phyloP scores from a whole-genome alignment of 2,329 filamentous ascomycete species.

The Epichloe sylvatica region DNA sequence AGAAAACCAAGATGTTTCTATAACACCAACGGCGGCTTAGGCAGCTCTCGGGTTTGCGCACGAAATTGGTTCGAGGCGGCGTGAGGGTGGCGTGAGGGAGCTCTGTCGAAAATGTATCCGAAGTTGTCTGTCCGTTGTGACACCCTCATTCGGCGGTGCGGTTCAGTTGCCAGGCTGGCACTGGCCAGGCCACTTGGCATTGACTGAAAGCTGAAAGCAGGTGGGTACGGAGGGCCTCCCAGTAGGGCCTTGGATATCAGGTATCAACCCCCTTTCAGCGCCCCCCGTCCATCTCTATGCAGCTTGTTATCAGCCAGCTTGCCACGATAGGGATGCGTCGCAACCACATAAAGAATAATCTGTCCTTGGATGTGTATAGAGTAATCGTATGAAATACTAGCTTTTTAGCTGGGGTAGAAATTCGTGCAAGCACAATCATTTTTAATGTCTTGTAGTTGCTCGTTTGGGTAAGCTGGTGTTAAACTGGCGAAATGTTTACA shows the following conservation, averaged over 20 bases:
- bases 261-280: slow-evolving; percentile 4
- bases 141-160: slow-evolving; percentile 1
- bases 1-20: neutral
- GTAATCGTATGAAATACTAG: too few relatives aligned
- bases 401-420: too few relatives aligned
- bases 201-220: neutral
- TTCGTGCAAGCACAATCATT: too few relatives aligned
- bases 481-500: too few relatives aligned
- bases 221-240: neutral
- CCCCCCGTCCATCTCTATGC: too few relatives aligned
- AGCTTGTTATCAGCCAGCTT: too few relatives aligned
- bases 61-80: neutral
- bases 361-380: too few relatives aligned
- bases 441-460: too few relatives aligned
- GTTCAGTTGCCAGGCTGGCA: slow-evolving; percentile 7
- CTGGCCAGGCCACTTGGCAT: neutral
- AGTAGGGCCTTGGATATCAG: slow-evolving; percentile 7
- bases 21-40: neutral
- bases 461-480: too few relatives aligned
- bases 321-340: too few relatives aligned
- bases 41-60: slow-evolving; percentile 1
- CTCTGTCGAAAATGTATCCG: slow-evolving; percentile 7
- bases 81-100: neutral
- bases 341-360: too few relatives aligned
- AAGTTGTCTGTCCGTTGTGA: neutral